Percentiles rank a stretch among this genome's conserved stretches.
Evolutionary conservation across 1,284 basidiomycete genomes (phyloP).

Genomic region (Cutaneotrichosporon curvatum): DNA sequence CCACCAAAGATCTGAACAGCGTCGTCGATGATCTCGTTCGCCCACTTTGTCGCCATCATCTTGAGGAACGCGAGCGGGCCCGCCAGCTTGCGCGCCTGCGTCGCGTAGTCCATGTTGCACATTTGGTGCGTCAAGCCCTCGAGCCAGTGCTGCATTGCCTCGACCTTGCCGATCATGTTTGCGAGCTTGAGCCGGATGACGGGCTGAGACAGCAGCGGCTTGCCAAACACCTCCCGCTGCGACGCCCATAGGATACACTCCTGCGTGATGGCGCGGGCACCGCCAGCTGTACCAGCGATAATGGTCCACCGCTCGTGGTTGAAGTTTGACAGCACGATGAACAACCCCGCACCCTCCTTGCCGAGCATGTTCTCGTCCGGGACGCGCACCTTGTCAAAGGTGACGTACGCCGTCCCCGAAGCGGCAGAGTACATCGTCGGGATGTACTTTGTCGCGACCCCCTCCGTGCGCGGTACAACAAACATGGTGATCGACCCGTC

Average conservation of each 20-base stretch:
- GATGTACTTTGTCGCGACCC: constrained; percentile 76
- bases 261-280: constrained; percentile 39
- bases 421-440: constrained; percentile 77
- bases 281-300: constrained; percentile 35
- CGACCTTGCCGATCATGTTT: constrained; percentile 72
- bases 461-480: constrained; percentile 66
- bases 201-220: constrained; percentile 71
- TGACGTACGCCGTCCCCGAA: constrained; percentile 74
- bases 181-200: constrained; percentile 69
- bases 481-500: constrained; percentile 79
- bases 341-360: constrained; percentile 70
- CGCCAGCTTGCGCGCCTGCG: constrained; percentile 55
- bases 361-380: constrained; percentile 82
- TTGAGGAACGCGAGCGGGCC: constrained; percentile 49
- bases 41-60: constrained; percentile 53
- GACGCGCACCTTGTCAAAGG: constrained; percentile 79
- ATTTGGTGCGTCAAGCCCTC: constrained; percentile 87
- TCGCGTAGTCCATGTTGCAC: constrained; percentile 69
- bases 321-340: constrained; percentile 57
- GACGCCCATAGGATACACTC: constrained; percentile 56
- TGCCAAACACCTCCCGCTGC: constrained; percentile 78
- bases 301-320: constrained; percentile 44
- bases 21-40: constrained; percentile 48
- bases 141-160: constrained; percentile 79
- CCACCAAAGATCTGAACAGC: constrained; percentile 49